Base-by-base conservation (phyloP, 306 rosid species). In the Senna siamea region DNA sequence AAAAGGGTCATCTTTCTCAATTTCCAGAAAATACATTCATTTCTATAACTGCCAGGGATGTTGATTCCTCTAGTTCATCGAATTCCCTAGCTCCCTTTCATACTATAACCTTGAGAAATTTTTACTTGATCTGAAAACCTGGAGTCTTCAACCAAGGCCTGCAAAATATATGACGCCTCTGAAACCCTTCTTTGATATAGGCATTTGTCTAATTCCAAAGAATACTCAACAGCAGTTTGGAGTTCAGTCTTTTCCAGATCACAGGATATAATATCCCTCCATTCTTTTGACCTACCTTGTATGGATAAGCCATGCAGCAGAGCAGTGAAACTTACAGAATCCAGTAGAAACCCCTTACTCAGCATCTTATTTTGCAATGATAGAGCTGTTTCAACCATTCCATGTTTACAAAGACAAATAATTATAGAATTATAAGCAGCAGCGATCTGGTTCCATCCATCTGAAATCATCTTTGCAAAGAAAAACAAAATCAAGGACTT, bases 381-480 rank as follows among this genome's bases (percentile, higher is more conserved):
- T 19, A 80, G 77, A 53, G 93, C 96, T 59, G 81, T 76, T 74
- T 84, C 90, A 78, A 85, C 87, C 98, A 84, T 87, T 78, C 87
- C 86, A 74, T 84, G 76, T 62, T 70, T 84, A 74, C 96, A 82
- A 72, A 92, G 93, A 80, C 93, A 85, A 62, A 87, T 73, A 65
- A 88, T 74, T 78, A 88, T 75, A 81, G 94, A 88, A 83, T 87
- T 87, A 83, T 82, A 87, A 55, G 89, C 87, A 7, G 96, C 93
- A 74, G 75, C 63, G 62, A 63, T 41, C 41, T 9, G 83, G 43
- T 32, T 47, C 89, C 90, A 90, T 76, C 96, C 96, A 84, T 84
- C 91, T 0, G 81, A 80, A 35, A 88, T 40, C 96, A 93, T 88
- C 75, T 50, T 87, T 34, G 58, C 77, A 58, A 81, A 85, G 83